Evolutionary conservation across 2,329 filamentous ascomycete genomes (phyloP).

Genomic region (Aureobasidium sp.): DNA sequence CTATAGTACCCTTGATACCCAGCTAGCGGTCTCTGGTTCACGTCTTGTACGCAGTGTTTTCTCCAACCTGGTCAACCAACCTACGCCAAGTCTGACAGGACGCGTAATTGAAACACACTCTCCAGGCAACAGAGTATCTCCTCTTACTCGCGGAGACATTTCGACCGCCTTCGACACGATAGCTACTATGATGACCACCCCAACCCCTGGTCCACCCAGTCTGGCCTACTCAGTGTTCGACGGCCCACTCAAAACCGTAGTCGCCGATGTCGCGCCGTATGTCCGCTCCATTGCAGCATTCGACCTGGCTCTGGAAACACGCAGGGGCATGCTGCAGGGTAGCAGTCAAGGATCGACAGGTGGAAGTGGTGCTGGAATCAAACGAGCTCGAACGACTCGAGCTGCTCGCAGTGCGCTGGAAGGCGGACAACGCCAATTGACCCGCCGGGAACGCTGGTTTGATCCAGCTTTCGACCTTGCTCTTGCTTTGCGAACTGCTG

Average conservation of each 20-base stretch:
- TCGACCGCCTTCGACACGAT: constrained; percentile 45
- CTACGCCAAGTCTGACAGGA: constrained; percentile 16
- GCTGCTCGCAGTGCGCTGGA: constrained; percentile 70
- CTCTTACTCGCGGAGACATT: constrained; percentile 30
- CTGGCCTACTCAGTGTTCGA: constrained; percentile 71
- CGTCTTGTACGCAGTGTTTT: constrained; percentile 15
- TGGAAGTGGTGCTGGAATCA: constrained; percentile 22
- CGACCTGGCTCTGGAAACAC: constrained; percentile 62
- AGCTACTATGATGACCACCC: constrained; percentile 30
- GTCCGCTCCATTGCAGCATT: constrained; percentile 76
- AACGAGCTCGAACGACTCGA: constrained; percentile 61
- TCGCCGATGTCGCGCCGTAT: constrained; percentile 77
- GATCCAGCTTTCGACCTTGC: constrained; percentile 47
- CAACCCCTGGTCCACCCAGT: constrained; percentile 21
- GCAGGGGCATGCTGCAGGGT: constrained; percentile 54
- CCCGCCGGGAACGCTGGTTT: constrained; percentile 67
- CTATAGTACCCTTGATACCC: constrained; percentile 32
- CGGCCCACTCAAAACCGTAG: constrained; percentile 55
- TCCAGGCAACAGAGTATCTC: constrained; percentile 23
- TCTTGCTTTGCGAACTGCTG: constrained; percentile 56
- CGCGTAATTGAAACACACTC: constrained; percentile 6
- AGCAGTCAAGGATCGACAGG: constrained; percentile 22
- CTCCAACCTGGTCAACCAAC: constrained; percentile 16
- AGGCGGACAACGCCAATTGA: constrained; percentile 56
- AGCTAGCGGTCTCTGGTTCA: constrained; percentile 23